A percentile compares a stretch with the other conserved stretches of the same genome.
Evolutionary conservation across 1,284 basidiomycete genomes (phyloP).

Genomic region (Cryptococcus hybrid): DNA sequence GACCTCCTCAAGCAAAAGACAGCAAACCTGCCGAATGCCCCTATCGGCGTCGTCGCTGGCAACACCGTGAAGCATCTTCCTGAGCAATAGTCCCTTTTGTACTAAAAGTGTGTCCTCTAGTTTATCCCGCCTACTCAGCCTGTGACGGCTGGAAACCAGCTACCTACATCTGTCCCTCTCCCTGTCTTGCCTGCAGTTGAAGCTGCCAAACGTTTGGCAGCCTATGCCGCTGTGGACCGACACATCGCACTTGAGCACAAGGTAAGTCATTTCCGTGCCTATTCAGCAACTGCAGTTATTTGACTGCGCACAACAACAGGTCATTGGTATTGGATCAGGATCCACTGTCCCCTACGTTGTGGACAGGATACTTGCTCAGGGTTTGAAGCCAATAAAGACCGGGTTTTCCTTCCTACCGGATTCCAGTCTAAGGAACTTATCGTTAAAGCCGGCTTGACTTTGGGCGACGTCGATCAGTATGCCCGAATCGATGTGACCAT

Average conservation of each 20-base stretch:
- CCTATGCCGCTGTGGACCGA: constrained; percentile 90
- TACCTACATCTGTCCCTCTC: constrained; percentile 31
- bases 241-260: constrained; percentile 81
- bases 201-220: constrained; percentile 83
- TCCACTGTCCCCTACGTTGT: constrained; percentile 98
- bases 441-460: constrained; percentile 69
- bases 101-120: constrained; percentile 2
- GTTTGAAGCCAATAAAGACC: constrained; percentile 65
- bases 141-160: constrained; percentile 23
- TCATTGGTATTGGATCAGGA: constrained; percentile 89
- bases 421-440: constrained; percentile 98
- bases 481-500: constrained; percentile 90
- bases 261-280: constrained; percentile 53
- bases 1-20: constrained; percentile 9
- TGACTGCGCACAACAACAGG: constrained; percentile 59
- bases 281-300: constrained; percentile 55
- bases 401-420: constrained; percentile 89
- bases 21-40: neutral
- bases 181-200: constrained; percentile 56
- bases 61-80: neutral
- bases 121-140: constrained; percentile 33
- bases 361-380: constrained; percentile 91
- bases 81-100: neutral
- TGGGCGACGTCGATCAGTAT: constrained; percentile 93
- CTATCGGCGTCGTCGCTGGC: constrained; percentile 1